A percentile compares a stretch with the other conserved stretches of the same genome.
These are phyloP conservation scores for Colletotrichum siamense DNA, from an alignment of 2,329 filamentous ascomycete genomes.

Conservation along the genomic window DNA sequence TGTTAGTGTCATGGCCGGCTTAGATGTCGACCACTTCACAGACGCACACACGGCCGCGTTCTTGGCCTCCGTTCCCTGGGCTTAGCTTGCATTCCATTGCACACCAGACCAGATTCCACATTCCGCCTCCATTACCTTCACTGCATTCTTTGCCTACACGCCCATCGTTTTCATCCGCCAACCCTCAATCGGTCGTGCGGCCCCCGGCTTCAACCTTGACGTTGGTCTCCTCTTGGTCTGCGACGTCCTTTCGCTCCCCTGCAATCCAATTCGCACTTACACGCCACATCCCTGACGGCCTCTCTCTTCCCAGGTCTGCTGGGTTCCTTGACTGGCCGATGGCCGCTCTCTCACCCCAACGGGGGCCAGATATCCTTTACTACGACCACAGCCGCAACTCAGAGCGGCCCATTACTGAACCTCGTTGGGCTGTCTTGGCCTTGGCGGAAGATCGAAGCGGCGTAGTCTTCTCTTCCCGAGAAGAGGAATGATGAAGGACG, in stretches of 20 bases:
- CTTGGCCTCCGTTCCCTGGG: neutral
- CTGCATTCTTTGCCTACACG: neutral
- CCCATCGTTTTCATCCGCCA: neutral
- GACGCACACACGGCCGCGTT: neutral
- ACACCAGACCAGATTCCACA: neutral
- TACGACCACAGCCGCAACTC: neutral
- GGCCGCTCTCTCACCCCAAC: neutral
- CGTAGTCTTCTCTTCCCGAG: neutral
- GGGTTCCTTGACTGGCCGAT: neutral
- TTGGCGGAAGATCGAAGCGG: conserved; percentile 2
- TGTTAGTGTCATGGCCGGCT: neutral
- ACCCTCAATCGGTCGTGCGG: neutral
- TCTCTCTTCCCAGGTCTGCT: neutral
- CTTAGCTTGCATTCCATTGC: neutral
- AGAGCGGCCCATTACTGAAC: conserved; percentile 5
- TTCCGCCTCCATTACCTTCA: neutral
- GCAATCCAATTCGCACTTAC: neutral
- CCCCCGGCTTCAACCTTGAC: neutral
- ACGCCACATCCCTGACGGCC: neutral
- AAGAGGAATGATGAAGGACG: neutral
- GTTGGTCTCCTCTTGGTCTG: neutral
- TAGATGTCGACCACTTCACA: neutral
- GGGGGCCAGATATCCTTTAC: neutral
- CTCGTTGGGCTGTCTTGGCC: conserved; percentile 7
- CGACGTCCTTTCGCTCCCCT: neutral